Base-by-base conservation (phyloP, 148 eudicot genomes). In the Dianthus caryophyllus region DNA sequence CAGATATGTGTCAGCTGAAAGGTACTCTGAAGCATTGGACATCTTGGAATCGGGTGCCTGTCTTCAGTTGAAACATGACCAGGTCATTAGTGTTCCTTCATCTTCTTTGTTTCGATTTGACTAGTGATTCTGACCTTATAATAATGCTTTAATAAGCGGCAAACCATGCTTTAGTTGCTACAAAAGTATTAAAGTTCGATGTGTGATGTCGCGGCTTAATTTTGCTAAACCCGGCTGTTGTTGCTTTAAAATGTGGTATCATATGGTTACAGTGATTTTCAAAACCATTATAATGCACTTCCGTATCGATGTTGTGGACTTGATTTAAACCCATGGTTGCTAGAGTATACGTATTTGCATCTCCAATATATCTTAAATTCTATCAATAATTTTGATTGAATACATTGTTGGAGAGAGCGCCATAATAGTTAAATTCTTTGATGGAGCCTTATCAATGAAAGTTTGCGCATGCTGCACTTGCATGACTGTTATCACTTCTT, bases 41-140 rank as follows among this genome's bases (percentile, higher is more conserved):
- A 73, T 94, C 67, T 78, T 87, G 57, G 84, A 87, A 55, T 85
- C 97, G 30, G 98, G 98, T 65, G 96, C 98, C 77, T 88, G 92
- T 86, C 71, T 86, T 27, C 98, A 94, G 79, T 71, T 94, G 80
- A 85, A 84, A 49, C 77, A 84, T 71, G 90, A 79, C 49, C 92
- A 94, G 96, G 98, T 90, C 47, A 56, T 65, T 58, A 25, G 68
- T 52, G 53, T 39, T 66, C 27, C 41, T 50, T 58, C n/a, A 26
- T 64, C 52, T 66, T 26, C 38, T 46, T 55, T 68, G 33, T 20
- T 26, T 29, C 6, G 14, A 56, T 46, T 50, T 43, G 36, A n/a
- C 21, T 43, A 14, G 18, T 43, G 0, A 11, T 44, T 63, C 21
- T 63, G 52, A 43, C 12, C 4, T 61, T 26, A 20, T 1, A 41